Evolutionary conservation across 2,329 filamentous ascomycete species (phyloP).

Genomic region (Decorospora gaudefroyi): DNA sequence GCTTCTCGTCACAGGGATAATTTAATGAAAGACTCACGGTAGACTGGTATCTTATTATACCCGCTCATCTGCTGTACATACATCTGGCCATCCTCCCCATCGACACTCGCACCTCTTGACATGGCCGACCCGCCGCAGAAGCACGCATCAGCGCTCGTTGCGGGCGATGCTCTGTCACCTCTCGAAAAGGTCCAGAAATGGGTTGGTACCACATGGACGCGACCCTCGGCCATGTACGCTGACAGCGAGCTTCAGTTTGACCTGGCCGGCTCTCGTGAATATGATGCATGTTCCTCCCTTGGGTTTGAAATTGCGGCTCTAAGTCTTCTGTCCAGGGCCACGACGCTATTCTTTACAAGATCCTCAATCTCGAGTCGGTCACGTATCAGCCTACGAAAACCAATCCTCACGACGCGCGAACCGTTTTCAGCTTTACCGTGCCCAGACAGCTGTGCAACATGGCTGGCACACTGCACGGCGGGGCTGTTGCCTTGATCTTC

Average conservation of each 20-base stretch:
- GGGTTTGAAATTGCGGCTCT: slow-evolving; percentile 1
- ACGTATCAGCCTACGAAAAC: slow-evolving; percentile 32
- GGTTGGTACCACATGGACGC: slow-evolving; percentile 9
- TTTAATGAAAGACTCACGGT: too few species aligned
- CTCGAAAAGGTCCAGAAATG: slow-evolving; percentile 28
- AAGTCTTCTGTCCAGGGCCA: slow-evolving; percentile 32
- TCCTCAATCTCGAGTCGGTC: slow-evolving; percentile 45
- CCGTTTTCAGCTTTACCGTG: slow-evolving; percentile 53
- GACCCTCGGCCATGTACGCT: background rate
- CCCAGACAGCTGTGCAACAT: slow-evolving; percentile 51
- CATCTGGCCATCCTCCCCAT: background rate
- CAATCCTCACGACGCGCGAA: slow-evolving; percentile 43
- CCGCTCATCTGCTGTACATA: too few species aligned
- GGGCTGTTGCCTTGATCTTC: slow-evolving; percentile 59
- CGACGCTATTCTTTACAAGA: slow-evolving; percentile 36
- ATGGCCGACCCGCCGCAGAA: slow-evolving; percentile 10
- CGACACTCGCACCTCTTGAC: slow-evolving; percentile 1
- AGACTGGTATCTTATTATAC: too few species aligned
- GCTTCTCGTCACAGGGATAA: too few species aligned
- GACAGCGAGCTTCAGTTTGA: slow-evolving; percentile 29
- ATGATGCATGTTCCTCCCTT: slow-evolving; percentile 25
- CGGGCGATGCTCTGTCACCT: slow-evolving; percentile 17
- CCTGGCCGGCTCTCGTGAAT: slow-evolving; percentile 23
- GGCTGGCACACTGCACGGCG: slow-evolving; percentile 58
- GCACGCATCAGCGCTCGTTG: background rate